Conservation (phyloP, 352 stramenopile genomes). For the Pythium insidiosum region DNA sequence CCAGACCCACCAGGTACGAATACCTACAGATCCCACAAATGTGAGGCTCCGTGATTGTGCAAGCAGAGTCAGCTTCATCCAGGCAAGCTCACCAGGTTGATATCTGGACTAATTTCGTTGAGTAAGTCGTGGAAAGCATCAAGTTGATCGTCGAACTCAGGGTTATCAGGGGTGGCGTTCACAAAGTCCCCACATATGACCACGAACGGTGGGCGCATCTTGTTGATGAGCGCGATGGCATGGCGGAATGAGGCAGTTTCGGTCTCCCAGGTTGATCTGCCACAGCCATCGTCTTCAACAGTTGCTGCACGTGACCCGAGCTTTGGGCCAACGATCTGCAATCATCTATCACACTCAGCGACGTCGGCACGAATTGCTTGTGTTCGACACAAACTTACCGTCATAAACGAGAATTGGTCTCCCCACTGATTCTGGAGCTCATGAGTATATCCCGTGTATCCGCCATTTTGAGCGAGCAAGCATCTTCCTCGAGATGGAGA, state of each 20-base stretch:
- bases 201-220: constrained; percentile 46
- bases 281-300: background rate
- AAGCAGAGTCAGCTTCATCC: too few relatives aligned
- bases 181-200: constrained; percentile 62
- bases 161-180: constrained; percentile 22
- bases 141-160: constrained; percentile 35
- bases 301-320: constrained; percentile 13
- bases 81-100: constrained; percentile 50
- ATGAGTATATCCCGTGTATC: constrained; percentile 58
- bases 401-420: constrained; percentile 56
- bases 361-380: too few relatives aligned
- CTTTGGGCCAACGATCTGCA: constrained; percentile 41
- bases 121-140: constrained; percentile 46
- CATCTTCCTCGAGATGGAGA: constrained; percentile 41
- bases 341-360: background rate
- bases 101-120: constrained; percentile 44
- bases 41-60: background rate
- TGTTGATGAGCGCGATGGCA: constrained; percentile 41
- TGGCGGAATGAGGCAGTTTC: constrained; percentile 33
- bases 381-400: too few relatives aligned
- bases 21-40: constrained; percentile 9
- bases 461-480: constrained; percentile 36
- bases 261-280: constrained; percentile 19
- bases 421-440: constrained; percentile 73
- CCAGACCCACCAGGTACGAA: constrained; percentile 14